Evolutionary conservation across 352 stramenopile species (phyloP), one percentile per base, ranked within the genome.

Genomic region (Elongisporangium senticosum): DNA sequence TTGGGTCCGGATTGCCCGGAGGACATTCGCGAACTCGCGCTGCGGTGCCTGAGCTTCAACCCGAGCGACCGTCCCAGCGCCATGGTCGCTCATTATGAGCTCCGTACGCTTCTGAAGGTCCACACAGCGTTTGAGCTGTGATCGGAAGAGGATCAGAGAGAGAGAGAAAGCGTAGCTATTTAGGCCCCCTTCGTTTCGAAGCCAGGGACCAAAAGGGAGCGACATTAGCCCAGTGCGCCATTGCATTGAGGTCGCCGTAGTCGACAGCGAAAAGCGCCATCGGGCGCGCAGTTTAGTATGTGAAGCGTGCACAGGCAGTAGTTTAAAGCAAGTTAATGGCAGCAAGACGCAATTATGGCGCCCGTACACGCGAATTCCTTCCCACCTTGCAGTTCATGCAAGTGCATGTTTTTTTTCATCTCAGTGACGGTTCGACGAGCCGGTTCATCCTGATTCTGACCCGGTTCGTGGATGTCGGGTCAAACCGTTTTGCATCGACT

Each of bases 51-150:
- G 24, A 89, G 79, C 61, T 91, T 78, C 57, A 69, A 89, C 55
- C 63, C 77, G 0, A 76, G 60, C 56, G 79, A 88, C 26, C 79
- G 82, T 0, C 82, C 82, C 54, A 89, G 74, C 49, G 82, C 82
- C 22, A 89, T 86, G 57, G 79, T 87, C 28, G 75, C 73, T 13
- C 79, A 91, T 64, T 91, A 91, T 58, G 79, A 89, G 59, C 70
- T 91, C 64, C 80, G 78, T 51, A 89, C 78, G 48, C 64, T 90
- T 53, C 69, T 89, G 47, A 90, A 86, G 62, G 49, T 84, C 7
- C 75, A 86, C 63, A 79, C 75, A 24, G 70, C 70, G 21, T 86
- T 83, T 39, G 75, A 79, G 59, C 63, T 86, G 21, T 86, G 33
- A 64, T 19, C 8, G 22, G 33, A 40, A 21, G 17, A 23, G 24